These are phyloP conservation scores for Funneliformis mosseae DNA, from an alignment of 192 early-diverging fungal species.

Conservation along the genomic window DNA sequence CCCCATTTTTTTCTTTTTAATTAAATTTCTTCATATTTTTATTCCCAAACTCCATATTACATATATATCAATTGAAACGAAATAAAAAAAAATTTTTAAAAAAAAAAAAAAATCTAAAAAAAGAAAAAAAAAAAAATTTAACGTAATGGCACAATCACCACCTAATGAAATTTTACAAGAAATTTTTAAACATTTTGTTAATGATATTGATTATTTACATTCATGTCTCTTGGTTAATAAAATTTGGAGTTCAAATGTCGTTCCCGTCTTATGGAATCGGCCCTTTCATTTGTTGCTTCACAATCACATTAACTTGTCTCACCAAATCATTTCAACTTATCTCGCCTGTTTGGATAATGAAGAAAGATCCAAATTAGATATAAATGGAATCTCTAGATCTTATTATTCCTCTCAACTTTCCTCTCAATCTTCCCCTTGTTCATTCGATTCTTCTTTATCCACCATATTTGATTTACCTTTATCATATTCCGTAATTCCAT, in stretches of 20 bases:
- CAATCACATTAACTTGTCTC: neutral
- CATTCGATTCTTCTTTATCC: neutral
- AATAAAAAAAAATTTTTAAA: neutral
- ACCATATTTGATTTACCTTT: neutral
- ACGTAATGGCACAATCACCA: neutral
- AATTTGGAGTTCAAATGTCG: slow-evolving; percentile 10
- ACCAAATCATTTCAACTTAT: slow-evolving; percentile 1
- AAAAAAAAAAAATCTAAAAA: neutral
- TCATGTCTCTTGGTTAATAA: slow-evolving; percentile 15
- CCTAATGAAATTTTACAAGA: neutral
- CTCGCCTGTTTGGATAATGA: neutral
- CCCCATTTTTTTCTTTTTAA: neutral
- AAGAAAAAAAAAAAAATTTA: neutral
- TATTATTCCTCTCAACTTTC: neutral
- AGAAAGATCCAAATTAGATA: neutral
- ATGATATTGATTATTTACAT: neutral
- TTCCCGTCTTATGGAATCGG: slow-evolving; percentile 8
- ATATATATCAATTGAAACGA: neutral
- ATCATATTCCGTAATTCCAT: neutral
- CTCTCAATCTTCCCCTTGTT: neutral
- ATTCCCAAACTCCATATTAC: neutral
- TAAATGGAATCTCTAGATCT: neutral
- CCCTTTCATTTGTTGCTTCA: slow-evolving; percentile 8
- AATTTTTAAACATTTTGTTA: neutral
- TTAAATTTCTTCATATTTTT: neutral